These are phyloP conservation scores for Phaffia australis DNA, from an alignment of 768 basidiomycete genomes.

Conservation along the genomic window DNA sequence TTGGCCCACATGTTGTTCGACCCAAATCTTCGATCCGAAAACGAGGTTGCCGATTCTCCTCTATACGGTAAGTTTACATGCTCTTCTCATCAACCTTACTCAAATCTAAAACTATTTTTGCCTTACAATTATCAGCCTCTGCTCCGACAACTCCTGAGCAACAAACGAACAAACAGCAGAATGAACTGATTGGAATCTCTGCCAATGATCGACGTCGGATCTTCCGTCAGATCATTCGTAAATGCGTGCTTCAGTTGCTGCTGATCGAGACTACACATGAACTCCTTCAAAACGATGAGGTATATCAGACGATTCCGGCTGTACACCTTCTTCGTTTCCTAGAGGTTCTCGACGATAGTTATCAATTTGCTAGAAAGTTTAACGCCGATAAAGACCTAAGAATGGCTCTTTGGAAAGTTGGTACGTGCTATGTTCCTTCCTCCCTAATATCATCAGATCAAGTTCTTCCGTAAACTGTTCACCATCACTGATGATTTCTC, in stretches of 20 bases:
- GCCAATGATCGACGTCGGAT: slow-evolving; percentile 60
- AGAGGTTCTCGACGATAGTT: slow-evolving; percentile 91
- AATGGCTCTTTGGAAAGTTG: slow-evolving; percentile 98
- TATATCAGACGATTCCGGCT: slow-evolving; percentile 88
- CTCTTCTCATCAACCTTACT: not conserved
- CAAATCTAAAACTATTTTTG: not conserved
- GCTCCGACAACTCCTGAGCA: not conserved
- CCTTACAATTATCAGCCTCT: not conserved
- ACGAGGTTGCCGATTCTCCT: slow-evolving; percentile 35
- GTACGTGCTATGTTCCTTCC: slow-evolving; percentile 39
- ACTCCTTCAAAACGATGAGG: slow-evolving; percentile 76
- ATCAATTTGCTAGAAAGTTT: slow-evolving; percentile 92
- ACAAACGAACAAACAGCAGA: not conserved
- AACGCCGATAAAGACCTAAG: slow-evolving; percentile 97
- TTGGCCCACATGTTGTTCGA: slow-evolving; percentile 96
- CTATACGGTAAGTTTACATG: slow-evolving; percentile 1
- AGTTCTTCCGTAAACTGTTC: not conserved
- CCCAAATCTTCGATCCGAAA: slow-evolving; percentile 73
- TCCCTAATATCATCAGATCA: not conserved
- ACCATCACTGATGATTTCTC: not conserved
- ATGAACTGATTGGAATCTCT: slow-evolving; percentile 21
- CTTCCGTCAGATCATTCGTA: slow-evolving; percentile 98
- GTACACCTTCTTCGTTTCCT: slow-evolving; percentile 85
- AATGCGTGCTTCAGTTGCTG: slow-evolving; percentile 92
- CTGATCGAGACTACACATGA: slow-evolving; percentile 97